Base-by-base conservation (phyloP, 805 yeast species). In the Komagataella kurtzmanii region DNA sequence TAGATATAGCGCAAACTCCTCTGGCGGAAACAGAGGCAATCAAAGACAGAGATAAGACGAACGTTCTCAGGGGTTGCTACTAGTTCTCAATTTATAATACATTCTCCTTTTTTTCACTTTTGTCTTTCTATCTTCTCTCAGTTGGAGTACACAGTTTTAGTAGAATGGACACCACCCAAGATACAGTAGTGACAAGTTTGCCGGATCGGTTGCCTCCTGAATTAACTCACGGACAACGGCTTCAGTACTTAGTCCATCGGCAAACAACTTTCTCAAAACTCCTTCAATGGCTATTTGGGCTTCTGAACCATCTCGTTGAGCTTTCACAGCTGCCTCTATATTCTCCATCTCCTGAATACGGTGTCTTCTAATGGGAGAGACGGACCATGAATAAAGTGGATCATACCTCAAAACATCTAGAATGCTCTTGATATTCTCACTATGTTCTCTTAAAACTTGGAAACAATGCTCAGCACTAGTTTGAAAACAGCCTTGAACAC, bases 321-420 rank as follows among this genome's bases (percentile, higher is more conserved):
- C 60, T 7, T 49, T 19, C 44, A 21, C 40, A 7, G 45, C 52
- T 43, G 10, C n/a, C 21, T 12, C 24, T n/a, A 24, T 17, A n/a
- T 47, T 24, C 7, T 48, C 43, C 45, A n/a, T 24, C 40, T 47
- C 53, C 19, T 49, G 51, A 17, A 82, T 62, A 55, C 72, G 76
- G 55, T 74, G 74, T 59, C 73, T 76, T 51, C 84, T 65, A 17
- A 88, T 65, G 1, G 95, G 95, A 0, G 97, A 86, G 48, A 89
- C 71, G 0, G 86, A 80, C 98, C 99, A 93, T 1, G 88, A 77
- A 60, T 91, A 90, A 52, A 93, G 72, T 0, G 99, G 97, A 71
- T 93, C 99, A 76, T 93, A 88, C 58, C 83, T 74, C 55, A 93
- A 67, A 3, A 91, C 95, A 59, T 90, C 91, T 52, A 93, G 67